Base-by-base conservation (phyloP, 768 basidiomycete species). In the Termitomyces sp. region DNA sequence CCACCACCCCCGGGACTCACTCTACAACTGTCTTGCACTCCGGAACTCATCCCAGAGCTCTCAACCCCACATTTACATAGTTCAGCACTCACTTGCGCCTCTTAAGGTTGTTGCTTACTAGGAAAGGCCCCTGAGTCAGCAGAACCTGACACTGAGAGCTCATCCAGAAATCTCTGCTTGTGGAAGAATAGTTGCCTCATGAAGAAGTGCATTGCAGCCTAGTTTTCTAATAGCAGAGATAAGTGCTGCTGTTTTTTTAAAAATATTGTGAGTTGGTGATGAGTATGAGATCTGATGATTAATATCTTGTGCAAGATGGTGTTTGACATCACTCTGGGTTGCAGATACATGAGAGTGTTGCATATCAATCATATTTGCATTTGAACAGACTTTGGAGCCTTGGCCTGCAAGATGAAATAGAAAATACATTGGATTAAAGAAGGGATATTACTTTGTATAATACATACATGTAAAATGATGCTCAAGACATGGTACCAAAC, bases 331-430 rank as follows among this genome's bases (percentile, higher is more conserved):
- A 6, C 9, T 11, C 34, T 9, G 4, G 4, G 2, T 11, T 6
- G 58, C 45, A 3, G 18, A 30, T 1, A 16, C 49, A 42, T 54
- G 53, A 12, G 18, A 6, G 7, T 6, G 3, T 13, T 27, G 20
- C 20, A 34, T 34, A 37, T 54, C 24, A 3, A 7, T 9, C 30
- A 58, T 12, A 33, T 58, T n/a, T 2, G n/a, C 41, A 2, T 8
- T 54, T 12, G 58, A 45, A 24, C 58, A 58, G 8, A 58, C 59
- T 56, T 60, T 55, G 6, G 54, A 51, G 12, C 55, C 55, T 39
- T 60, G 42, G 18, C 55, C 50, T 58, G 4, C n/a, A n/a, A 18
- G 34, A 34, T 9, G 34, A 2, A 2, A 34, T 2, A 34, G 11
- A 9, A 11, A 34, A 12, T 34, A 34, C 2, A n/a, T n/a, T n/a